Percentiles rank a stretch among this genome's conserved stretches.
phyloP scores from a whole-genome alignment of 163 green algal genomes.

The Volvox carteri region DNA sequence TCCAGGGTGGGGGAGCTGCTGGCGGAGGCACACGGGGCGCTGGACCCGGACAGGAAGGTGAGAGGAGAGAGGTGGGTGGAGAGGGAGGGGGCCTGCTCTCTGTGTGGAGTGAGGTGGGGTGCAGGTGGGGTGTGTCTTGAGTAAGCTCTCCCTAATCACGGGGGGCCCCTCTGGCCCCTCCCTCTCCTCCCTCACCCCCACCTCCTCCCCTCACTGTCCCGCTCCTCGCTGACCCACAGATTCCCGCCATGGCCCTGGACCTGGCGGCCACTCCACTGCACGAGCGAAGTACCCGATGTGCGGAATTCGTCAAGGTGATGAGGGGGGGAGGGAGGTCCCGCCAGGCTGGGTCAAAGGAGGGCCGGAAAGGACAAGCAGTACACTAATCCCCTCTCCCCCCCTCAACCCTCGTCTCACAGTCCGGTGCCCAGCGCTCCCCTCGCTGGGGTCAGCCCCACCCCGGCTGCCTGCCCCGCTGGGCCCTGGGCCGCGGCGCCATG shows the following conservation, averaged over 20 bases:
- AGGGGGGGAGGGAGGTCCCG: background rate
- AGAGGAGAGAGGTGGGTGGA: background rate
- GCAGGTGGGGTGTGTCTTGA: no score
- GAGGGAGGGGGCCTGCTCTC: no score
- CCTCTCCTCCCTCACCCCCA: background rate
- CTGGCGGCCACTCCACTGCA: conserved; percentile 53
- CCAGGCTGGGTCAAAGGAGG: background rate
- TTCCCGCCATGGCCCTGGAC: conserved; percentile 54
- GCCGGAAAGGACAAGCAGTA: no score
- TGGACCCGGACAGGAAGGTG: conserved; percentile 56
- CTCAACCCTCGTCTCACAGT: background rate
- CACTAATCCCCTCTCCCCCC: background rate
- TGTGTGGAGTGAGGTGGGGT: background rate
- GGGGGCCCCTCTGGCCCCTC: background rate
- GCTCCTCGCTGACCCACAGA: background rate
- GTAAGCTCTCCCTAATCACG: no score
- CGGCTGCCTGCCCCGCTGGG: conserved; percentile 63
- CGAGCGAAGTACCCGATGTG: conserved; percentile 27
- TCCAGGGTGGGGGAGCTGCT: conserved; percentile 19
- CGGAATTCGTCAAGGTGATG: conserved; percentile 31
- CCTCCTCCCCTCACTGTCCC: background rate
- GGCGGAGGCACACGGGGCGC: conserved; percentile 22
- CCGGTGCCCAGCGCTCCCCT: background rate
- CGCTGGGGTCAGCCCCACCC: conserved; percentile 35
- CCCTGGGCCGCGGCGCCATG: conserved; percentile 55